Conservation (phyloP, 179 eudicot genomes). For the Monotropa hypopitys region DNA sequence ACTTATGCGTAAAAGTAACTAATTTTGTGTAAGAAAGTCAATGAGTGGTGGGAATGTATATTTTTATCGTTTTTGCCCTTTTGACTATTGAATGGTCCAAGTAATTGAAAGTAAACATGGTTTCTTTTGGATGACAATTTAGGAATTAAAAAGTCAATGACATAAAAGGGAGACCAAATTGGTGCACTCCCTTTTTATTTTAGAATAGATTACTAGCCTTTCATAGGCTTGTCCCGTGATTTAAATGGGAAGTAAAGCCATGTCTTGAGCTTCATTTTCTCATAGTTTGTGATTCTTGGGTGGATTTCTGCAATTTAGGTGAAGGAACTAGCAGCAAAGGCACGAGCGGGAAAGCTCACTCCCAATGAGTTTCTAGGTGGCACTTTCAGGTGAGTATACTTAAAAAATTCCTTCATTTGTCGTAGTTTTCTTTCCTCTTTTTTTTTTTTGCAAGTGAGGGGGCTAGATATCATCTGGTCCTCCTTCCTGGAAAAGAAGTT, state of each 20-base stretch:
- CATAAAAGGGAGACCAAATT: no score
- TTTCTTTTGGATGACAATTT: no score
- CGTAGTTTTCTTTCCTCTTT: background rate
- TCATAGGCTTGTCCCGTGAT: slow-evolving; percentile 1
- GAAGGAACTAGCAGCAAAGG: slow-evolving; percentile 87
- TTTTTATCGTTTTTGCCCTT: no score
- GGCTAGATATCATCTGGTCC: background rate
- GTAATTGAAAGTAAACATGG: no score
- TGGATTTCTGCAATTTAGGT: slow-evolving; percentile 34
- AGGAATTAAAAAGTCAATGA: no score
- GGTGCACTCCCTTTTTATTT: no score
- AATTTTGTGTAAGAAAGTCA: no score
- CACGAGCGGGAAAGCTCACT: slow-evolving; percentile 74
- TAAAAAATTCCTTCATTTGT: background rate
- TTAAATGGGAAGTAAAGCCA: background rate
- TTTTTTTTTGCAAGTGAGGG: background rate
- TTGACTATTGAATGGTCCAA: no score
- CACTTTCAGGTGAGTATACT: slow-evolving; percentile 61
- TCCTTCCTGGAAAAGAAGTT: background rate
- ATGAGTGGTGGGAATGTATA: no score
- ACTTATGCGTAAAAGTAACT: no score
- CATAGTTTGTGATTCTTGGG: background rate
- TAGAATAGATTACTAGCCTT: background rate
- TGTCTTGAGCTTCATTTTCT: slow-evolving; percentile 2
- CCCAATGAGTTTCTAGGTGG: slow-evolving; percentile 98